Evolutionary conservation across 495 filamentous ascomycete genomes (phyloP).

Genomic region (Lophium mytilinum): DNA sequence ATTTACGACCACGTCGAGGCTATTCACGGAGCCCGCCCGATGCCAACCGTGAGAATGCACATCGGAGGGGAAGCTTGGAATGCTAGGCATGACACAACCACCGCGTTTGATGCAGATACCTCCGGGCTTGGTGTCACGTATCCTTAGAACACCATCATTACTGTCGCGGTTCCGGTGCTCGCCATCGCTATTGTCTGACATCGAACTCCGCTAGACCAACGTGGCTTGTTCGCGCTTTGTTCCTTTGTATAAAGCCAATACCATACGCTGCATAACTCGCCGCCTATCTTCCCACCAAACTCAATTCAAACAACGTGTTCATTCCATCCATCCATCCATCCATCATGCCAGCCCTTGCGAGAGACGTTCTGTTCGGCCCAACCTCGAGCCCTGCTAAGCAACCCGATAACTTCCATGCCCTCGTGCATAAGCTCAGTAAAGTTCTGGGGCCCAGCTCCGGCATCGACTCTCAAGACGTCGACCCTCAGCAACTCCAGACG

Average conservation of each 20-base stretch:
- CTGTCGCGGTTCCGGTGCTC: neutral
- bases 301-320: neutral
- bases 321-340: neutral
- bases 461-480: slow-evolving; percentile 68
- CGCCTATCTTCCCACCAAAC: neutral
- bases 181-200: neutral
- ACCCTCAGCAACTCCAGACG: slow-evolving; percentile 55
- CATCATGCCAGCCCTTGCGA: neutral
- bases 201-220: neutral
- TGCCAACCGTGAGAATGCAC: neutral
- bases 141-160: neutral
- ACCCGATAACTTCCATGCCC: slow-evolving; percentile 23
- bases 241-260: too few species aligned
- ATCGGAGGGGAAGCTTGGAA: neutral
- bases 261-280: too few species aligned
- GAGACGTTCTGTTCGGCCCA: neutral
- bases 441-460: slow-evolving; percentile 71
- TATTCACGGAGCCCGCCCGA: neutral
- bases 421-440: slow-evolving; percentile 62
- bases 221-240: too few species aligned
- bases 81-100: slow-evolving; percentile 1
- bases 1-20: too few species aligned
- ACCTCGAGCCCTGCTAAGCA: neutral
- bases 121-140: neutral
- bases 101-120: neutral